phyloP scores from a whole-genome alignment of 495 filamentous ascomycete species.

The Penicillium riverlandense region DNA sequence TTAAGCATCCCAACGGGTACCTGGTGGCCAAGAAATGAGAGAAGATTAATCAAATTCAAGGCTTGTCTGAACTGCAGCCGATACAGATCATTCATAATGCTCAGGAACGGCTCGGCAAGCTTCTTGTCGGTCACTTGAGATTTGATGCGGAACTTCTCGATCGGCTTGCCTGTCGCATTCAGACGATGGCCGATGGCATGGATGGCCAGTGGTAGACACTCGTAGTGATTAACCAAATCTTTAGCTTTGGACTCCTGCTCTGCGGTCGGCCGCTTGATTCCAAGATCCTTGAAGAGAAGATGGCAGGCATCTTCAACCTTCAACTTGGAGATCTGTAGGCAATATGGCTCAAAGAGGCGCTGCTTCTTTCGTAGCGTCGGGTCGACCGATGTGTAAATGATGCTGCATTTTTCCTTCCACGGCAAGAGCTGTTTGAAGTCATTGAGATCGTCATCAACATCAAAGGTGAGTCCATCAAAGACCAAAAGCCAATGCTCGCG shows the following conservation, averaged over 20 bases:
- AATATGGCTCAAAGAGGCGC: conserved; percentile 65
- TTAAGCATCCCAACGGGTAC: conserved; percentile 69
- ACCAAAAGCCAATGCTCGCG: conserved; percentile 70
- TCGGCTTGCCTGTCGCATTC: conserved; percentile 60
- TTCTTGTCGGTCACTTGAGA: conserved; percentile 63
- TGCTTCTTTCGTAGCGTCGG: conserved; percentile 59
- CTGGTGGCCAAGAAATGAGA: conserved; percentile 67
- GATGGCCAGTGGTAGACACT: conserved; percentile 68
- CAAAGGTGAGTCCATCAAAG: conserved; percentile 67
- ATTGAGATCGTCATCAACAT: conserved; percentile 48
- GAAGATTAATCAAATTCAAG: conserved; percentile 63
- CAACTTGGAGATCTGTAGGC: conserved; percentile 56
- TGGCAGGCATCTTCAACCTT: conserved; percentile 52
- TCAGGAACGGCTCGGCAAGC: conserved; percentile 60
- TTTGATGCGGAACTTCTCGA: conserved; percentile 59
- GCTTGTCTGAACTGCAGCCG: conserved; percentile 53
- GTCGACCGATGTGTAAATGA: conserved; percentile 74
- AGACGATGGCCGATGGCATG: conserved; percentile 71
- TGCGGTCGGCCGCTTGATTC: conserved; percentile 40
- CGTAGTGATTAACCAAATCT: conserved; percentile 63
- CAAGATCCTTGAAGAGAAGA: conserved; percentile 49
- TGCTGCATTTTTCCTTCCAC: conserved; percentile 56
- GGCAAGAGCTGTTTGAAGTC: conserved; percentile 61
- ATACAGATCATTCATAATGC: conserved; percentile 64
- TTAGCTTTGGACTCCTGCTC: conserved; percentile 54